Evolutionary conservation across 176 grass and related monocot species (phyloP).

Genomic region (Neostapfia colusana): DNA sequence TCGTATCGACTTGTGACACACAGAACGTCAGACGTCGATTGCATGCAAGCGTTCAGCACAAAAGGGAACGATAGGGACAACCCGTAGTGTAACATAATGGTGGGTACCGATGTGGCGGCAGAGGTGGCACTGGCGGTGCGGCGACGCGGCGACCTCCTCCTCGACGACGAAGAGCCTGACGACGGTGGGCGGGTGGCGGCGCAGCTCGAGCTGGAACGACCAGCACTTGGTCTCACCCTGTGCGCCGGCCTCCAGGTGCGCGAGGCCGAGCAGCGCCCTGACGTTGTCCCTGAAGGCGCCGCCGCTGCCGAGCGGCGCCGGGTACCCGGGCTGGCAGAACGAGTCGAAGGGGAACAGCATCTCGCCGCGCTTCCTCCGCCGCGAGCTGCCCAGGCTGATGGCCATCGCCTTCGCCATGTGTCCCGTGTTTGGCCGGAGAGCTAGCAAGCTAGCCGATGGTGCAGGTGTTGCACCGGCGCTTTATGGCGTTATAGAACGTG

Average conservation of each 20-base stretch:
- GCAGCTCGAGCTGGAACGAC: constrained; percentile 82
- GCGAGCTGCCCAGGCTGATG: constrained; percentile 55
- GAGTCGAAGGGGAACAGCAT: constrained; percentile 70
- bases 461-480: neutral
- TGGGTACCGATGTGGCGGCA: constrained; percentile 67
- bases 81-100: neutral
- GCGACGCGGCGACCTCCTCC: constrained; percentile 67
- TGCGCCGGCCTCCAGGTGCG: constrained; percentile 59
- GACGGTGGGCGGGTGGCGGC: constrained; percentile 59
- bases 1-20: neutral
- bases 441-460: neutral
- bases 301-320: constrained; percentile 54
- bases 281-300: constrained; percentile 74
- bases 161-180: constrained; percentile 73
- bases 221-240: constrained; percentile 62
- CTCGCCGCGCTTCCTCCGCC: constrained; percentile 74
- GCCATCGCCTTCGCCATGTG: constrained; percentile 58
- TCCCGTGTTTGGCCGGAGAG: neutral
- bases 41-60: neutral
- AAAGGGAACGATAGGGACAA: neutral
- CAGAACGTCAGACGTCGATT: neutral
- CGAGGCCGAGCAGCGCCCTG: constrained; percentile 54
- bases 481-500: constrained; percentile 33
- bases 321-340: constrained; percentile 75
- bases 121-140: constrained; percentile 51